phyloP scores from a whole-genome alignment of 768 basidiomycete genomes.

The Austroboletus festivus region DNA sequence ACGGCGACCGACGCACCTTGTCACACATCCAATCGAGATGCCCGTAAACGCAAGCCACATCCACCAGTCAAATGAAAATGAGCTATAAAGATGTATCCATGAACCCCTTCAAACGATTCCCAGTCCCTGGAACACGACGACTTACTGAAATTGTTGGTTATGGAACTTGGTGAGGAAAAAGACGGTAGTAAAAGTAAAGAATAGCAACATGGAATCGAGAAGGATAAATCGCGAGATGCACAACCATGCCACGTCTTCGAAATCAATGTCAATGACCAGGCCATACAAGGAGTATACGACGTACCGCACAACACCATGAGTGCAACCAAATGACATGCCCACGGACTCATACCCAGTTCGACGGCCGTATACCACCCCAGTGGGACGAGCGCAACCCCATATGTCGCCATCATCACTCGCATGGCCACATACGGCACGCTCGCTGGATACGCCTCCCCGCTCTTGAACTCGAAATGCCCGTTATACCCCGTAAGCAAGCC shows the following conservation, averaged over 20 bases:
- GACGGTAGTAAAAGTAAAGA: constrained; percentile 97
- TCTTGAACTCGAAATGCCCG: constrained; percentile 91
- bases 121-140: constrained; percentile 11
- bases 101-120: neutral
- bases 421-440: constrained; percentile 90
- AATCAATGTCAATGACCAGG: neutral
- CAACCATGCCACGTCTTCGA: constrained; percentile 89
- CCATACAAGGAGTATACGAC: constrained; percentile 17
- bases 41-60: constrained; percentile 91
- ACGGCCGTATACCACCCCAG: constrained; percentile 96
- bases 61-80: constrained; percentile 98
- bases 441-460: constrained; percentile 79
- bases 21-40: constrained; percentile 93
- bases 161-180: constrained; percentile 96
- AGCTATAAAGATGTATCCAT: constrained; percentile 40
- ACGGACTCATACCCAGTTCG: constrained; percentile 87
- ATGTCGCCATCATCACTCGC: constrained; percentile 91
- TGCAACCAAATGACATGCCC: constrained; percentile 88
- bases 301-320: constrained; percentile 90
- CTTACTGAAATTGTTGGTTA: constrained; percentile 92
- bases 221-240: constrained; percentile 97
- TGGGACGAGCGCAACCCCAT: constrained; percentile 94
- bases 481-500: constrained; percentile 90
- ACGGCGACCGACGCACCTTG: constrained; percentile 51
- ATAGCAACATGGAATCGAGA: constrained; percentile 96